Evolutionary conservation across 306 rosid genomes (phyloP).

Genomic region (Trifolium repens): DNA sequence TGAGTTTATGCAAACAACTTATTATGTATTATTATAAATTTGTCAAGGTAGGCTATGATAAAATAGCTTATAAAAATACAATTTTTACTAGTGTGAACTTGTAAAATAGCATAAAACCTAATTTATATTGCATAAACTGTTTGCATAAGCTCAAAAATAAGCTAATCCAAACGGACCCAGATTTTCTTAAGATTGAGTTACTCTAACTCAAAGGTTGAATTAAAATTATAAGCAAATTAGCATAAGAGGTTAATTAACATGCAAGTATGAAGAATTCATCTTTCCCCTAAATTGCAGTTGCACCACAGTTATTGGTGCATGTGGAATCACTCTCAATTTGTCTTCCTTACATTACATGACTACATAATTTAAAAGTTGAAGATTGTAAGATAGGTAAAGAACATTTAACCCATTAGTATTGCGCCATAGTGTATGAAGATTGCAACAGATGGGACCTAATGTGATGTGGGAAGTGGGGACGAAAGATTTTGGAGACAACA

Average conservation of each 20-base stretch:
- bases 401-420: conserved; percentile 15
- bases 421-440: conserved; percentile 22
- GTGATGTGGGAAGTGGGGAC: conserved; percentile 57
- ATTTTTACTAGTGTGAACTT: too few species aligned
- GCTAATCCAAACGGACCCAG: too few species aligned
- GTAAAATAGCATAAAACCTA: too few species aligned
- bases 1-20: too few species aligned
- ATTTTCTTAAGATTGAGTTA: too few species aligned
- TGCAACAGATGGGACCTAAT: conserved; percentile 47
- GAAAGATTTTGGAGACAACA: conserved; percentile 50
- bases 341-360: not conserved
- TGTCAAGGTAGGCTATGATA: too few species aligned
- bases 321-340: too few species aligned
- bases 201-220: not conserved
- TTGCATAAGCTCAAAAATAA: too few species aligned
- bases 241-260: not conserved
- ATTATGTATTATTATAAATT: too few species aligned
- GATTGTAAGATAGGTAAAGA: not conserved
- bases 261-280: not conserved
- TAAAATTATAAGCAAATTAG: conserved; percentile 27
- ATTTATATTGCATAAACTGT: too few species aligned
- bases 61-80: too few species aligned
- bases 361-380: conserved; percentile 4
- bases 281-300: conserved; percentile 8
- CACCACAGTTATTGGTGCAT: too few species aligned